Evolutionary conservation across 495 filamentous ascomycete genomes (phyloP), one percentile per base, ranked within the genome.

Genomic region (Tuber microsphaerosporum): DNA sequence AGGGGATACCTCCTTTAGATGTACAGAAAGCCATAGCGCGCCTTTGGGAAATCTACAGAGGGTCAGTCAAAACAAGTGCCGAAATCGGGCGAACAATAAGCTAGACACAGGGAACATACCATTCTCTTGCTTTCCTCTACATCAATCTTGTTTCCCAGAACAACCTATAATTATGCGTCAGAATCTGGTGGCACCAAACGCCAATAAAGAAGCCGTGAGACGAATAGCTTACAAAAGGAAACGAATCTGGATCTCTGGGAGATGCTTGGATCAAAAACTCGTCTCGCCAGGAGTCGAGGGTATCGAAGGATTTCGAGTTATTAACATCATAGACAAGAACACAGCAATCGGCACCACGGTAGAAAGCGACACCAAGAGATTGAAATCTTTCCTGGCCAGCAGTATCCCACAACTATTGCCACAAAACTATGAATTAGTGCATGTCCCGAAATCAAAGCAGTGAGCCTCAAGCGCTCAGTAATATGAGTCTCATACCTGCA

Each of bases 121-220:
- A 95, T 93, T 80, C 95, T 88, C 88, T 97, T 98, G 88, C 90
- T 96, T 85, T 99, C 95, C 83, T 97, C 94, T 48, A 97, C 92
- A 87, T 99, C 95, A 82, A 98, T 96, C 88, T 99, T 99, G 87
- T 99, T 99, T 46, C 96, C 95, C 72, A 99, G 89, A 37, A 98
- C 94, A 71, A 95, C 91, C 91, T 93, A 65, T n/a, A 73, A 44
- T 16, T 48, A 65, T 34, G 26, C 0, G 41, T 78, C 71, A 78
- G 71, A 46, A 73, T 70, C 75, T 22, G 26, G 71, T 22, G 16
- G 1, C 73, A 51, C 1, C 26, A 48, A 22, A 22, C 26, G 9
- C 37, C 46, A 42, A 17, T 74, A 70, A 65, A 9, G 70, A 20
- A 69, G 46, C 20, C 31, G 26, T n/a, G 51, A 46, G 48, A 26